These are phyloP conservation scores for Aspergillus sparsus DNA, from an alignment of 495 filamentous ascomycete genomes.

Conservation along the genomic window DNA sequence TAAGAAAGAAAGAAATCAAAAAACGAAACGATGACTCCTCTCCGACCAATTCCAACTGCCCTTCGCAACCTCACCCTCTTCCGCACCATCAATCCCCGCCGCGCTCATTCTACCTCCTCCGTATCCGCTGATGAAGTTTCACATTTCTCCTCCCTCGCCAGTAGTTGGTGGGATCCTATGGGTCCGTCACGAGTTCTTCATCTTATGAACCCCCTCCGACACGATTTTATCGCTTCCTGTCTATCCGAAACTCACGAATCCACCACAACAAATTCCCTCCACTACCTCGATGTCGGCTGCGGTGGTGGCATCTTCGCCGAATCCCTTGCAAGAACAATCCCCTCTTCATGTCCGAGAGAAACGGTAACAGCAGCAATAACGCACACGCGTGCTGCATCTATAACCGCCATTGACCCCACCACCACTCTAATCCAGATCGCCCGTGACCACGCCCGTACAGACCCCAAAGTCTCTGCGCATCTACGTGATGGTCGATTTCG, in stretches of 20 bases:
- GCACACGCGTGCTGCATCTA: slow-evolving; percentile 61
- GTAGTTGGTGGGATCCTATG: slow-evolving; percentile 96
- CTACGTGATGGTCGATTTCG: slow-evolving; percentile 55
- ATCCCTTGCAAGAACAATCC: slow-evolving; percentile 72
- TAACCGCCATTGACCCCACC: slow-evolving; percentile 85
- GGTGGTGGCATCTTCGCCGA: slow-evolving; percentile 97
- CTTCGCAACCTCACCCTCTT: slow-evolving; percentile 13
- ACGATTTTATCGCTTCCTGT: slow-evolving; percentile 83
- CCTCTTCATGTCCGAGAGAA: slow-evolving; percentile 15
- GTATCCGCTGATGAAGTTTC: slow-evolving; percentile 85
- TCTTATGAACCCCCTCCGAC: slow-evolving; percentile 95
- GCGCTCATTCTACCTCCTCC: slow-evolving; percentile 58
- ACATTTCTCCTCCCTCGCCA: slow-evolving; percentile 92
- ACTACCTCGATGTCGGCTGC: slow-evolving; percentile 92
- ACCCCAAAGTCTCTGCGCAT: slow-evolving; percentile 56
- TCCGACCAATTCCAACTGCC: background rate
- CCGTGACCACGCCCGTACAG: slow-evolving; percentile 66
- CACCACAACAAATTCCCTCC: slow-evolving; percentile 40
- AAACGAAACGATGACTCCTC: background rate
- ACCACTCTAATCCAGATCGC: slow-evolving; percentile 78
- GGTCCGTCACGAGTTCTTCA: slow-evolving; percentile 90
- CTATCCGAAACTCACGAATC: slow-evolving; percentile 38
- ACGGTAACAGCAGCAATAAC: slow-evolving; percentile 52
- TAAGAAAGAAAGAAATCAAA: background rate
- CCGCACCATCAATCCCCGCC: slow-evolving; percentile 17